Conservation (phyloP, 2,329 filamentous ascomycete genomes). For the Cercospora canescens region DNA sequence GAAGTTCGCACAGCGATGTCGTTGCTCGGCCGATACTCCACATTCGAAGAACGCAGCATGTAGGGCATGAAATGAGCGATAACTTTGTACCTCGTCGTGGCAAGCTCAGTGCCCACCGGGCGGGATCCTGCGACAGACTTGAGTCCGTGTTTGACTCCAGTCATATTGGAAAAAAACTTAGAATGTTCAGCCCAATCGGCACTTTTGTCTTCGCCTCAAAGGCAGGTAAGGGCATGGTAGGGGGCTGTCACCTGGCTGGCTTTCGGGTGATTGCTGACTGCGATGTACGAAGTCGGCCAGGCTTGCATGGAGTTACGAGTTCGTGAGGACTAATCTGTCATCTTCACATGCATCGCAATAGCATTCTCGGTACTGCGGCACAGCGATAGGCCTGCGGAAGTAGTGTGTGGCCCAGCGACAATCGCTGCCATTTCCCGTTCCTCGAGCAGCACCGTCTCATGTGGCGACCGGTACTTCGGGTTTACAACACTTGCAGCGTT, state of each 20-base stretch:
- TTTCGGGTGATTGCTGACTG: neutral
- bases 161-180: neutral
- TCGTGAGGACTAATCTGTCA: neutral
- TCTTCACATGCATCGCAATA: neutral
- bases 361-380: neutral
- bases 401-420: neutral
- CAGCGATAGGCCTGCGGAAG: neutral
- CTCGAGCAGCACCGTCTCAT: neutral
- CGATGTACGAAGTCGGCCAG: neutral
- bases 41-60: neutral
- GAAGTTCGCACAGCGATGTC: neutral
- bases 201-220: neutral
- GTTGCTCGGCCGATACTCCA: neutral
- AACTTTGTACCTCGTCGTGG: neutral
- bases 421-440: neutral
- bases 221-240: neutral
- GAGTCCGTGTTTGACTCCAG: neutral
- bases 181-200: neutral
- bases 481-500: neutral
- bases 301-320: neutral
- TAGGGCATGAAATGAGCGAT: neutral
- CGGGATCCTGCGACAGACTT: neutral
- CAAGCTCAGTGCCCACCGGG: neutral
- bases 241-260: neutral
- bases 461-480: neutral